These are phyloP conservation scores for Leccinellum luteum DNA, from an alignment of 768 basidiomycete genomes.

Conservation along the genomic window DNA sequence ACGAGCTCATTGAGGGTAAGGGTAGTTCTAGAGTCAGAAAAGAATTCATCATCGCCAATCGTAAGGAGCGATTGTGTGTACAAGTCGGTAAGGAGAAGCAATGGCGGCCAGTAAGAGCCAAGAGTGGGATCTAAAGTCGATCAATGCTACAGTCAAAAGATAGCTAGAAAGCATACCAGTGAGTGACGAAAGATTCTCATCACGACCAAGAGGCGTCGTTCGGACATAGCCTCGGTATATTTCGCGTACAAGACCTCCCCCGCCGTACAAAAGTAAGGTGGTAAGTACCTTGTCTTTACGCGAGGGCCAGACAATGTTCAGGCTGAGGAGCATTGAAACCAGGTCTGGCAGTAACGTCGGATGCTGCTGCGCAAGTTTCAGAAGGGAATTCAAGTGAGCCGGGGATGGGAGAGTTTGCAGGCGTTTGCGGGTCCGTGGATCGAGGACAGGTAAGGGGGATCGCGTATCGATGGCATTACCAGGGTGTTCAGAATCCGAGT, in stretches of 20 bases:
- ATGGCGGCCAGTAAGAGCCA: slow-evolving; percentile 54
- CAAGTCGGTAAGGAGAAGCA: slow-evolving; percentile 77
- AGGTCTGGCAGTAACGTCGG: slow-evolving; percentile 44
- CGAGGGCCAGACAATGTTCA: slow-evolving; percentile 60
- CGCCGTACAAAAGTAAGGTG: slow-evolving; percentile 46
- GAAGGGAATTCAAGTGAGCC: slow-evolving; percentile 52
- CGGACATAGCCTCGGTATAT: slow-evolving; percentile 70
- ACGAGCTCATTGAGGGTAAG: slow-evolving; percentile 79
- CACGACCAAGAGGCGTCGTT: slow-evolving; percentile 57
- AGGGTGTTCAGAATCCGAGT: slow-evolving; percentile 38
- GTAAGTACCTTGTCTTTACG: slow-evolving; percentile 58
- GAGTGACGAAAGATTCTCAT: slow-evolving; percentile 39
- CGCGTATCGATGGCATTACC: slow-evolving; percentile 36
- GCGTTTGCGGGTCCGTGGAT: slow-evolving; percentile 60
- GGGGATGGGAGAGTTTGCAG: slow-evolving; percentile 54
- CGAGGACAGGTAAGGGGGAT: slow-evolving; percentile 42
- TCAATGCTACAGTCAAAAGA: background rate
- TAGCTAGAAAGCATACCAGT: slow-evolving; percentile 35
- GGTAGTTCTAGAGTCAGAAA: slow-evolving; percentile 68
- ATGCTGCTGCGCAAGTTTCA: slow-evolving; percentile 42
- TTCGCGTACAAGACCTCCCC: slow-evolving; percentile 68
- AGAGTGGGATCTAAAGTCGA: slow-evolving; percentile 42
- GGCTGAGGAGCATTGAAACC: slow-evolving; percentile 54
- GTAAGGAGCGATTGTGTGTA: slow-evolving; percentile 84
- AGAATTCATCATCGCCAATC: slow-evolving; percentile 98